Evolutionary conservation across 345 rosid species (phyloP), one percentile per base, ranked within the genome.

Genomic region (Salix brachista): DNA sequence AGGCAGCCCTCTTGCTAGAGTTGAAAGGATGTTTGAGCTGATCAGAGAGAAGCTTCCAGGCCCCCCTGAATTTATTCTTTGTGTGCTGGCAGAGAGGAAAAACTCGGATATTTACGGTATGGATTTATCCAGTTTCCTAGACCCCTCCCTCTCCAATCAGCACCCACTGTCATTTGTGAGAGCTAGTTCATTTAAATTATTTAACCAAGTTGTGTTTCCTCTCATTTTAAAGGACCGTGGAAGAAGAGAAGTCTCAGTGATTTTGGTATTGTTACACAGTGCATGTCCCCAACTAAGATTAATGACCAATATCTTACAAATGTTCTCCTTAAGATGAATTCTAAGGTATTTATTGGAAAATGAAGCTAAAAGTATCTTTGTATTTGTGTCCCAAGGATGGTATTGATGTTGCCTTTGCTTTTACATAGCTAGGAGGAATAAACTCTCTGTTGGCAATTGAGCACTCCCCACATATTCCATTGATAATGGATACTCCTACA

Each of bases 241-340:
- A 96, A 93, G 86, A 92, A 87, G 83, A 87, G 68, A 77, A 77
- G 94, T 85, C 94, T 92, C 12, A 69, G 86, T 75, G 91, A 86
- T 52, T 86, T 78, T 75, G 98, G 98, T 70, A 86, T 96, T 80
- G 83, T 81, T 78, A 96, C 96, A 1, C 98, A 96, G 44, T 96
- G 97, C 85, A 90, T 96, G 78, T 83, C 86, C 72, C 98, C 99
- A 10, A 23, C 42, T 69, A 90, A 85, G 85, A 79, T 91, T 52
- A 96, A 48, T 83, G 95, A 92, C 62, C 96, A 96, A 46, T 93
- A 96, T 85, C 88, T 96, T 75, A 91, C 93, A 23, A 96, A 92
- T 81, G 89, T 96, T 11, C 93, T 96, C 75, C 90, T 93, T 52
- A 96, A 96, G 87, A 91, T 96, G 71, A 93, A 93, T 73, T 65